Conservation (phyloP, 805 yeast species). For the Starmerella roubikii region DNA sequence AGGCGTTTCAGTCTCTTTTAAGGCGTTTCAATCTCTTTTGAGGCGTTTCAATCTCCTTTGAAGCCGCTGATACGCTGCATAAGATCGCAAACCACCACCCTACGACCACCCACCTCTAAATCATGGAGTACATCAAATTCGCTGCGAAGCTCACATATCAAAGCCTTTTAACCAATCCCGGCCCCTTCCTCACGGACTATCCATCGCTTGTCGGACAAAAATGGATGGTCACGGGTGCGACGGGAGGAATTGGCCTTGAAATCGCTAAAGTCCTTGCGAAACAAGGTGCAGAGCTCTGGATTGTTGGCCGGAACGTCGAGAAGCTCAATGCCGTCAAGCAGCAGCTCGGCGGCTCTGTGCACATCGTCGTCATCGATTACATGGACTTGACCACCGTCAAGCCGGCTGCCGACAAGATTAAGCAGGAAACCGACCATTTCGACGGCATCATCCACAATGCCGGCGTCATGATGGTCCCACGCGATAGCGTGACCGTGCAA, state of each 20-base stretch:
- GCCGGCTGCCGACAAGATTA: constrained; percentile 17
- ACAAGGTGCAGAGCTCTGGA: constrained; percentile 27
- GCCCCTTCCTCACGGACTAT: constrained; percentile 9
- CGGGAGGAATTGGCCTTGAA: constrained; percentile 19
- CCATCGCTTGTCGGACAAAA: constrained; percentile 28
- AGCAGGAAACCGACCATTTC: constrained; percentile 6
- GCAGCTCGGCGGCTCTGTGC: constrained; percentile 19
- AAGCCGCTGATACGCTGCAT: no score
- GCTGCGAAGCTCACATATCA: constrained; percentile 1
- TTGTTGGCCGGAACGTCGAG: constrained; percentile 28
- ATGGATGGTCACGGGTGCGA: constrained; percentile 22
- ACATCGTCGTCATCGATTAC: constrained; percentile 17
- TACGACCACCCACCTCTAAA: not conserved
- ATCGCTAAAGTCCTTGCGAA: constrained; percentile 8
- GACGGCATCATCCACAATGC: constrained; percentile 22
- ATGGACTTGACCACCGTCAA: constrained; percentile 19
- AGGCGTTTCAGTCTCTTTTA: no score
- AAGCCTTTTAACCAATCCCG: not conserved
- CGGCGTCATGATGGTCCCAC: constrained; percentile 24
- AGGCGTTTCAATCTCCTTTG: no score
- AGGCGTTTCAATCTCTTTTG: no score
- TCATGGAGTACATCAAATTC: not conserved
- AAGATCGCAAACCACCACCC: not conserved
- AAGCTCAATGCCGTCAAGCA: constrained; percentile 26
- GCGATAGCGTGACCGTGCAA: constrained; percentile 29